These are phyloP conservation scores for Paramecium primaurelia DNA, from an alignment of 73 alveolate species.

Conservation along the genomic window DNA sequence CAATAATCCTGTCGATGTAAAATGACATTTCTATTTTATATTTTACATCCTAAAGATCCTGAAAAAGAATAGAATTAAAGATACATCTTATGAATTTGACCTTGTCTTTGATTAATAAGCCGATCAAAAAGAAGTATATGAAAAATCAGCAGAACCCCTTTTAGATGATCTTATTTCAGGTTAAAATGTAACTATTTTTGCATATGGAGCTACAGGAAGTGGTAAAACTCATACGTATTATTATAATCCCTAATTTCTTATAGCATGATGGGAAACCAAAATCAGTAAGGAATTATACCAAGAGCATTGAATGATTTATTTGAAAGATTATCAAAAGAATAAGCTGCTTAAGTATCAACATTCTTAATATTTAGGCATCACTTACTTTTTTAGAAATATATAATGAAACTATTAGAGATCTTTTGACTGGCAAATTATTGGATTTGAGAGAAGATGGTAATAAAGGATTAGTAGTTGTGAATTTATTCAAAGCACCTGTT, in stretches of 20 bases:
- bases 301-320: constrained; percentile 26
- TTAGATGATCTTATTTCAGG: constrained; percentile 78
- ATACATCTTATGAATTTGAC: constrained; percentile 56
- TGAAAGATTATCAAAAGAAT: constrained; percentile 9
- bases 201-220: constrained; percentile 92
- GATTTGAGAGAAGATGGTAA: constrained; percentile 51
- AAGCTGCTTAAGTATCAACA: constrained; percentile 9
- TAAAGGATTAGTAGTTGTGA: constrained; percentile 44
- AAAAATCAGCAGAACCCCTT: constrained; percentile 73
- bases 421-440: constrained; percentile 61
- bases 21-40: background rate
- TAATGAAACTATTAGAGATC: constrained; percentile 86
- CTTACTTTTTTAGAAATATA: constrained; percentile 84
- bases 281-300: constrained; percentile 45
- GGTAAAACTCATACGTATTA: constrained; percentile 76
- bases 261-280: constrained; percentile 80
- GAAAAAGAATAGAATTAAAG: constrained; percentile 60
- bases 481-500: constrained; percentile 43
- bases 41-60: constrained; percentile 16
- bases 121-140: constrained; percentile 59
- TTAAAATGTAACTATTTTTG: constrained; percentile 86
- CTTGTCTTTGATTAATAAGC: constrained; percentile 50
- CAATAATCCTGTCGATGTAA: constrained; percentile 17
- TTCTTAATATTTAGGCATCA: constrained; percentile 59
- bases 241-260: background rate